Base-by-base conservation (phyloP, 2,329 filamentous ascomycete species). In the Tolypocladium tropicale region DNA sequence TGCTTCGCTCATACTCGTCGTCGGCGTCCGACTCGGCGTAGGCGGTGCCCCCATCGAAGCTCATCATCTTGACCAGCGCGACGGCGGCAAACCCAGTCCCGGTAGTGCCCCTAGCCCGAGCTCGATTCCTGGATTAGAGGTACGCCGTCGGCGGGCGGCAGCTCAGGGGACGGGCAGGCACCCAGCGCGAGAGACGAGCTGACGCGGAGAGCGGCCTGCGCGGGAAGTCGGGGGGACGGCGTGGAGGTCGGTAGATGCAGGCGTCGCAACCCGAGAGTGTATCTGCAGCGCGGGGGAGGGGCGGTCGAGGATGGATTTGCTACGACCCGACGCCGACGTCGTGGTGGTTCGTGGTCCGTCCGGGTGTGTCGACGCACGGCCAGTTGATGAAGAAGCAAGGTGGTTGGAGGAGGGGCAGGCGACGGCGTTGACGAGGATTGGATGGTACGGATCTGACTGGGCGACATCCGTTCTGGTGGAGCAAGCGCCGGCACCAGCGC, bases 21-120 rank as follows among this genome's bases (percentile, higher is more conserved):
- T 90, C 88, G 64, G 86, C 87, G 68, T 90, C 88, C 62, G 84
- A 90, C 73, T 90, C 88, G 70, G 88, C 84, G 71, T 90, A 91
- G 59, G 84, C 82, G 62, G 83, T 85, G 66, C 83, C 83, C 60
- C 78, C 78, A 65, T 82, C 81, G 73, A 85, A 85, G 69, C 79
- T 81, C 81, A 83, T 82, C 66, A 69, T 70, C 56, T 60, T 65
- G 60, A 58, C 55, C 56, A 58, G 52, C 56, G 56, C 56, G 56
- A 59, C 55, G 46, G 54, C 52, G 46, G 52, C 52, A 25, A 52
- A 18, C 25, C 43, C 34, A 32, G 34, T 21, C 39, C 43, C 43
- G 32, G 18, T 9, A n/a, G 36, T 36, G 18, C 30, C 21, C 12
- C 14, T 10, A 6, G n/a, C 21, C n/a, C 50, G 50, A 12, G 30